Percentiles rank a stretch among this genome's conserved stretches.
These are phyloP conservation scores for Chaetomium tenue DNA, from an alignment of 495 filamentous ascomycete genomes.

Conservation along the genomic window DNA sequence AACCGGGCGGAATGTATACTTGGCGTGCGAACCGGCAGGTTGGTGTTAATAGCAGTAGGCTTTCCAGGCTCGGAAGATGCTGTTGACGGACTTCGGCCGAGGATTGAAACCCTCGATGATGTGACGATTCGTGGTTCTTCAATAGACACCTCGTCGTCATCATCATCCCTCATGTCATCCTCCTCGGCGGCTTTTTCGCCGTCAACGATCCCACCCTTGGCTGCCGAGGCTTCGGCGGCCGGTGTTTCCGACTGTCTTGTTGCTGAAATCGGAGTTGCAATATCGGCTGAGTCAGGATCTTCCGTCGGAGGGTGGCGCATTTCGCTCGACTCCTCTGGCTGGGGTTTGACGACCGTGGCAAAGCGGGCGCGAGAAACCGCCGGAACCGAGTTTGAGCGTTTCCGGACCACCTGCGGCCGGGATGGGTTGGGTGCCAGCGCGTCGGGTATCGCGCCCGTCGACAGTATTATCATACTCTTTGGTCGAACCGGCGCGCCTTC, in stretches of 20 bases:
- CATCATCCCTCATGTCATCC: constrained; percentile 33
- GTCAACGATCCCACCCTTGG: not conserved
- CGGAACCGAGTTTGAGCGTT: constrained; percentile 57
- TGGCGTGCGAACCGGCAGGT: constrained; percentile 44
- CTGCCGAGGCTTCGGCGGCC: not conserved
- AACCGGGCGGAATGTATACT: constrained; percentile 54
- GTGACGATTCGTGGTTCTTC: constrained; percentile 56
- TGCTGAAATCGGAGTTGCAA: not conserved
- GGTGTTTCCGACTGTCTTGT: not conserved
- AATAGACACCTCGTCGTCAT: constrained; percentile 46
- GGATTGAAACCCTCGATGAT: constrained; percentile 55
- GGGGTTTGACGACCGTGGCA: constrained; percentile 17
- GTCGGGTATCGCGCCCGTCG: constrained; percentile 3
- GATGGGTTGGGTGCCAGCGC: constrained; percentile 40
- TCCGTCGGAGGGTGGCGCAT: not conserved
- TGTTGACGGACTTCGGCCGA: constrained; percentile 45
- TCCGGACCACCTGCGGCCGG: constrained; percentile 39
- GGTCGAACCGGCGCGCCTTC: constrained; percentile 44
- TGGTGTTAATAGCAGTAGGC: constrained; percentile 40
- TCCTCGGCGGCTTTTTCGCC: constrained; percentile 18
- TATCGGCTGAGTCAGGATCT: not conserved
- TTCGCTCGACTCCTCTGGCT: constrained; percentile 1
- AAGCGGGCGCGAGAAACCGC: constrained; percentile 34
- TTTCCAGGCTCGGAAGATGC: constrained; percentile 41
- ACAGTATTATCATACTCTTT: constrained; percentile 60